phyloP scores from a whole-genome alignment of 2,329 filamentous ascomycete genomes.

The Penicillium sp. region DNA sequence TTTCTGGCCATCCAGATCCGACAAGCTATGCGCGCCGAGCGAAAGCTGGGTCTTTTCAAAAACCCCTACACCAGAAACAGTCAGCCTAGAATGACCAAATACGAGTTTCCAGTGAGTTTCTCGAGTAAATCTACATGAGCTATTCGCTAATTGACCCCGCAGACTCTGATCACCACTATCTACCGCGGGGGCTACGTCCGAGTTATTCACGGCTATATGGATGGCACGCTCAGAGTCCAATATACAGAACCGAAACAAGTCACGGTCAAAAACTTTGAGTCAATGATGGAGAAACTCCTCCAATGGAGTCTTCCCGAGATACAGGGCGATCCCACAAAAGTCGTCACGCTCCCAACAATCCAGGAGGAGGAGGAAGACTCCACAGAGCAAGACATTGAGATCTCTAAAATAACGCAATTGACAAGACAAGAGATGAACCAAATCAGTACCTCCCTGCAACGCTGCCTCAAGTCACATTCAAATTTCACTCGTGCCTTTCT shows the following conservation, averaged over 20 bases:
- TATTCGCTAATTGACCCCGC: not conserved
- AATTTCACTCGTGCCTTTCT: not conserved
- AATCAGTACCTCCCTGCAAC: not conserved
- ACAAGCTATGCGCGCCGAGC: not conserved
- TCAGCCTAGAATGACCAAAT: not conserved
- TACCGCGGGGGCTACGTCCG: conserved; percentile 10
- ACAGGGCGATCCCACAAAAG: conserved; percentile 1
- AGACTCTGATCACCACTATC: conserved; percentile 6
- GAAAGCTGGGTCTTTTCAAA: not conserved
- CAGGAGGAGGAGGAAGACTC: not conserved
- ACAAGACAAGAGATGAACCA: not conserved
- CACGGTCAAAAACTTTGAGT: not conserved
- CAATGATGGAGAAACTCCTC: not conserved
- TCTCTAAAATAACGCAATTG: not conserved
- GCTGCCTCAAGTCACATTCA: not conserved
- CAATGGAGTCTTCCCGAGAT: conserved; percentile 4
- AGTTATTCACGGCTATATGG: conserved; percentile 6
- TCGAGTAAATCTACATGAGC: not conserved
- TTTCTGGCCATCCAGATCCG: not conserved
- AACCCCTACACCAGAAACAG: not conserved
- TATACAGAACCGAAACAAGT: conserved; percentile 5
- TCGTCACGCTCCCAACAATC: not conserved
- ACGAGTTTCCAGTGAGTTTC: conserved; percentile 4
- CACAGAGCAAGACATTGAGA: not conserved
- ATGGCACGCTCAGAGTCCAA: conserved; percentile 4